These are phyloP conservation scores for Phytophthora europaea DNA, from an alignment of 352 stramenopile species.

Conservation along the genomic window DNA sequence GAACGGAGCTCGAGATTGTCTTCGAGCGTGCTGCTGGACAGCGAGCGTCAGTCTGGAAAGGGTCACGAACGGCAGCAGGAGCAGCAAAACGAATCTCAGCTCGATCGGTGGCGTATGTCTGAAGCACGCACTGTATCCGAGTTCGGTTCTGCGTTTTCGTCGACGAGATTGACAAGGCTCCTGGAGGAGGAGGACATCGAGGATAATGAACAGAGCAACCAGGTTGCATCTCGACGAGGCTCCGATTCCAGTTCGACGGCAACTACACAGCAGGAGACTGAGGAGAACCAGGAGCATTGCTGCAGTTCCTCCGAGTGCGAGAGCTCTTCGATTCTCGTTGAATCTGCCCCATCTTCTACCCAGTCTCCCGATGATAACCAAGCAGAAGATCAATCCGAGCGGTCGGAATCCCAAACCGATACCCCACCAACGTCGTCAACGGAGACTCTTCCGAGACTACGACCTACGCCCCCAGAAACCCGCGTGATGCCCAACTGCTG, in stretches of 20 bases:
- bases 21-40: slow-evolving; percentile 21
- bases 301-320: slow-evolving; percentile 22
- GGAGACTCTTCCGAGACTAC: slow-evolving; percentile 33
- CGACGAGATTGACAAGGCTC: slow-evolving; percentile 19
- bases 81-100: slow-evolving; percentile 22
- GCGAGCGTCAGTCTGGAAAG: slow-evolving; percentile 20
- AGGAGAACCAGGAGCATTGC: slow-evolving; percentile 16
- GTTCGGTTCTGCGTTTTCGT: slow-evolving; percentile 29
- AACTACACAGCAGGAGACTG: slow-evolving; percentile 9
- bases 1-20: slow-evolving; percentile 27
- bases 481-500: slow-evolving; percentile 46
- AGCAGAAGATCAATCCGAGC: slow-evolving; percentile 15
- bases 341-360: slow-evolving; percentile 13
- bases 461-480: slow-evolving; percentile 20
- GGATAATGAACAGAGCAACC: slow-evolving; percentile 8
- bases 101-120: slow-evolving; percentile 29
- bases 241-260: slow-evolving; percentile 9
- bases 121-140: slow-evolving; percentile 29
- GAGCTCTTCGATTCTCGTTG: slow-evolving; percentile 8
- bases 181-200: slow-evolving; percentile 16
- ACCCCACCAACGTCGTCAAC: slow-evolving; percentile 18
- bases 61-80: slow-evolving; percentile 7
- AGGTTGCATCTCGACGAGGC: not conserved
- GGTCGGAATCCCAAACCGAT: slow-evolving; percentile 5
- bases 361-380: slow-evolving; percentile 23